phyloP scores from a whole-genome alignment of 2,329 filamentous ascomycete species.

The Aspergillus awamori region DNA sequence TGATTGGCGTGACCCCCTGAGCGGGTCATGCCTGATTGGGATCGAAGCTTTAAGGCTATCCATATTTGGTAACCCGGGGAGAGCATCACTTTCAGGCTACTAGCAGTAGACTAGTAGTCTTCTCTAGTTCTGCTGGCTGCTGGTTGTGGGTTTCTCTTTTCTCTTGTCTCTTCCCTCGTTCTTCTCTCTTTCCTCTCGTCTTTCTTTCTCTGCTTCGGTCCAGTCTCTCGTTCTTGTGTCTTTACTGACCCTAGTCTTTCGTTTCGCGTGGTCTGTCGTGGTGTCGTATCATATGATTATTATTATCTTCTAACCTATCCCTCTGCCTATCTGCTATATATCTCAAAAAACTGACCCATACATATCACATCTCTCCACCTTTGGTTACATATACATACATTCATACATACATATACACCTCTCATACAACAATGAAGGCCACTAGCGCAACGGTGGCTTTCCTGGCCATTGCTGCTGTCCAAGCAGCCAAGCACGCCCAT shows the following conservation, averaged over 20 bases:
- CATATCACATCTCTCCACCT: not conserved
- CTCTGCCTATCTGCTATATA: constrained; percentile 10
- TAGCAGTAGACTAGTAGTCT: not conserved
- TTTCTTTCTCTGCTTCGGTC: constrained; percentile 10
- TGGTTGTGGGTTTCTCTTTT: not conserved
- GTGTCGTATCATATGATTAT: constrained; percentile 2
- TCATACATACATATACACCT: constrained; percentile 6
- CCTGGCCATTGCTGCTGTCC: constrained; percentile 39
- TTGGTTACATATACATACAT: not conserved
- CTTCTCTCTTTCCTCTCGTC: not conserved
- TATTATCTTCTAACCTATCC: not conserved
- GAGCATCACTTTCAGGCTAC: not conserved
- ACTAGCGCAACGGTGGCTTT: constrained; percentile 38
- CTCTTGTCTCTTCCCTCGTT: constrained; percentile 3
- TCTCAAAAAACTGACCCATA: not conserved
- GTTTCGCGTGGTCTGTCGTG: constrained; percentile 10
- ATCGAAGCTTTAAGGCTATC: not conserved
- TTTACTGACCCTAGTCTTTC: constrained; percentile 28
- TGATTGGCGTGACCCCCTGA: constrained; percentile 20
- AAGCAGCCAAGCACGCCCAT: constrained; percentile 37
- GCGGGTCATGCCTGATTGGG: not conserved
- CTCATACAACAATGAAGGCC: constrained; percentile 37
- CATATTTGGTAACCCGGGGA: not conserved
- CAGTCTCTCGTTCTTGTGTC: constrained; percentile 30
- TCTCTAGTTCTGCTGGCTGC: not conserved